phyloP scores from a whole-genome alignment of 441 rosid species.

The Hypseocharis bilobata region DNA sequence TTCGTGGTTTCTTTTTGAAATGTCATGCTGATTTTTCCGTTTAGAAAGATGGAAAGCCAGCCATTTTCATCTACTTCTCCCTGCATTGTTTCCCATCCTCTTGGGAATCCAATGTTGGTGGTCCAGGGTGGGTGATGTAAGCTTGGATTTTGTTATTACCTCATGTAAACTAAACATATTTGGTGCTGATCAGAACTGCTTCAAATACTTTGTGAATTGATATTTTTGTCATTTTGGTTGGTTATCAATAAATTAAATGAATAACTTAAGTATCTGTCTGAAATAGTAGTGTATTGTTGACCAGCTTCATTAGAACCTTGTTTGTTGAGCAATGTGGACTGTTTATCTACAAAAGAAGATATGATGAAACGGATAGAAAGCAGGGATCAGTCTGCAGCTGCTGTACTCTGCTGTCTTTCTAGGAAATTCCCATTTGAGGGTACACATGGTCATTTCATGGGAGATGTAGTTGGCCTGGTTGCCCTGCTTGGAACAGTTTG shows the following conservation, averaged over 20 bases:
- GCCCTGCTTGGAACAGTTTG: slow-evolving; percentile 59
- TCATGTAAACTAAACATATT: background rate
- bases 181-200: background rate
- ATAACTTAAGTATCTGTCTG: background rate
- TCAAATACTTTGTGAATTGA: background rate
- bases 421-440: slow-evolving; percentile 11
- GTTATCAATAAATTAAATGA: background rate
- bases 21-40: background rate
- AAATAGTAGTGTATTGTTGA: background rate
- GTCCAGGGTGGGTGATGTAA: background rate
- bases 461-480: slow-evolving; percentile 46
- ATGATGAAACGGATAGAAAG: slow-evolving; percentile 34
- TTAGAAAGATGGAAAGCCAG: background rate
- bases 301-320: slow-evolving; percentile 35
- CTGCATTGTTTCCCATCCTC: too few species aligned
- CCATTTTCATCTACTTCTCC: background rate
- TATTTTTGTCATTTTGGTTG: too few species aligned
- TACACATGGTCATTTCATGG: slow-evolving; percentile 18
- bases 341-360: slow-evolving; percentile 34
- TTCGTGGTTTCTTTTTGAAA: background rate
- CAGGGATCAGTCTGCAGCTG: slow-evolving; percentile 37
- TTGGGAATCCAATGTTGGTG: too few species aligned
- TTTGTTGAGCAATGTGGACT: slow-evolving; percentile 17
- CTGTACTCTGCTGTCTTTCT: slow-evolving; percentile 30
- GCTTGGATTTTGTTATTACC: background rate